Evolutionary conservation across 306 rosid genomes (phyloP).

Genomic region (Dryas drummondii): DNA sequence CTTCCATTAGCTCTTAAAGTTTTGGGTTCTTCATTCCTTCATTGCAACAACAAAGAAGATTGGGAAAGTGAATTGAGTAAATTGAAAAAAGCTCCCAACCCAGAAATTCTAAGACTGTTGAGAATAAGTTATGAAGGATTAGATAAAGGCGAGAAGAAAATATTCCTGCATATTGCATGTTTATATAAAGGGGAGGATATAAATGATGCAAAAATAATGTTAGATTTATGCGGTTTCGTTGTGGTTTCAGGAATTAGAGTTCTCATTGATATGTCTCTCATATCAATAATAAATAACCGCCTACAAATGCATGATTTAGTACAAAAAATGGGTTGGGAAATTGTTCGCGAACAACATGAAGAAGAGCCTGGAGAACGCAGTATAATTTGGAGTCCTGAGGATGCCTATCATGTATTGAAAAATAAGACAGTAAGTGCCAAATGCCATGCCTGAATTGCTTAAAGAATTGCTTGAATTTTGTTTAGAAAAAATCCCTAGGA

Average conservation of each 20-base stretch:
- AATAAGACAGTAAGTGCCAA: slow-evolving; percentile 5
- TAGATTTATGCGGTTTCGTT: background rate
- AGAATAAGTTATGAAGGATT: no score
- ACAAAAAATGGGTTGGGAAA: slow-evolving; percentile 30
- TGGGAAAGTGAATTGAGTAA: no score
- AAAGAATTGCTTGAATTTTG: no score
- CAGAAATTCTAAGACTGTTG: no score
- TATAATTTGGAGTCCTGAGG: background rate
- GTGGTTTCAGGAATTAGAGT: slow-evolving; percentile 21
- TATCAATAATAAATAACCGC: background rate
- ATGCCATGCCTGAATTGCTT: background rate
- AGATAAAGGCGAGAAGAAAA: no score
- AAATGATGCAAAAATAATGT: background rate
- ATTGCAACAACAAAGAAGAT: no score
- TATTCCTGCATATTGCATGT: no score
- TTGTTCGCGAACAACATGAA: slow-evolving; percentile 1
- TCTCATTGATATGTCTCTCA: slow-evolving; percentile 42
- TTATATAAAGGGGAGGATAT: no score
- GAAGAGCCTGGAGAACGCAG: no score
- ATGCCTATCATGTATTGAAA: slow-evolving; percentile 22
- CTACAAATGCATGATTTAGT: slow-evolving; percentile 37
- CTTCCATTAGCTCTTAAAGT: no score
- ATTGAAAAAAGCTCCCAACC: no score
- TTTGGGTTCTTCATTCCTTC: no score
- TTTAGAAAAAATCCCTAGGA: background rate